These are phyloP conservation scores for Groenewaldozyma salmanticensis DNA, from an alignment of 805 yeast species.

Conservation along the genomic window DNA sequence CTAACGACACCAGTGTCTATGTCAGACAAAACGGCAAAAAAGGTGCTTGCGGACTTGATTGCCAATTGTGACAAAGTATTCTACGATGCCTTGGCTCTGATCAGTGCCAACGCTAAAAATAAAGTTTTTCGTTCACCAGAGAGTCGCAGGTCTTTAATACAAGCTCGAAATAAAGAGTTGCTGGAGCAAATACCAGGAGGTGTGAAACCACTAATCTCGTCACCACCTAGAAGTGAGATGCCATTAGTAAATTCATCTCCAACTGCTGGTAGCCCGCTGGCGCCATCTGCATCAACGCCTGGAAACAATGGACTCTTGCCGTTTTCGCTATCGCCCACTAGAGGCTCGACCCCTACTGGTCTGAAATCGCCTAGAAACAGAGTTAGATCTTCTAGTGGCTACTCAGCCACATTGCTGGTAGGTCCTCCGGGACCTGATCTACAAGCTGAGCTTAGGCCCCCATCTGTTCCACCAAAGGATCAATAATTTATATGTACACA, in stretches of 20 bases:
- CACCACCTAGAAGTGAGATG: no score
- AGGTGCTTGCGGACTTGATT: neutral
- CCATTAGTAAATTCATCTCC: conserved; percentile 3
- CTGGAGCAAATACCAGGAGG: no score
- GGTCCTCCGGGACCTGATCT: neutral
- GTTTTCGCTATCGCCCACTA: conserved; percentile 15
- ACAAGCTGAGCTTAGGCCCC: neutral
- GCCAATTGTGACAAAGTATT: neutral
- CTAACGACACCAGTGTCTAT: neutral
- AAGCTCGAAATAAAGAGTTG: conserved; percentile 17
- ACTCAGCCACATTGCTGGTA: neutral
- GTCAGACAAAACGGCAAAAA: neutral
- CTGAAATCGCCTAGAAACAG: neutral
- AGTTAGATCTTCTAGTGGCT: neutral
- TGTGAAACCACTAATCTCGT: no score
- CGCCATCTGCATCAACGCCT: conserved; percentile 5
- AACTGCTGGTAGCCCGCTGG: conserved; percentile 4
- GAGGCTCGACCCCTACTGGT: neutral
- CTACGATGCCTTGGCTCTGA: neutral
- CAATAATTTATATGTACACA: neutral
- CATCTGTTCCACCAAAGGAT: no score
- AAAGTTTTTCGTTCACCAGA: neutral
- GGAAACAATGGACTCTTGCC: conserved; percentile 15
- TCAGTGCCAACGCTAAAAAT: neutral
- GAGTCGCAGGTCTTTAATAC: conserved; percentile 11